These are phyloP conservation scores for Aspergillus chevalieri DNA, from an alignment of 2,329 filamentous ascomycete genomes.

Conservation along the genomic window DNA sequence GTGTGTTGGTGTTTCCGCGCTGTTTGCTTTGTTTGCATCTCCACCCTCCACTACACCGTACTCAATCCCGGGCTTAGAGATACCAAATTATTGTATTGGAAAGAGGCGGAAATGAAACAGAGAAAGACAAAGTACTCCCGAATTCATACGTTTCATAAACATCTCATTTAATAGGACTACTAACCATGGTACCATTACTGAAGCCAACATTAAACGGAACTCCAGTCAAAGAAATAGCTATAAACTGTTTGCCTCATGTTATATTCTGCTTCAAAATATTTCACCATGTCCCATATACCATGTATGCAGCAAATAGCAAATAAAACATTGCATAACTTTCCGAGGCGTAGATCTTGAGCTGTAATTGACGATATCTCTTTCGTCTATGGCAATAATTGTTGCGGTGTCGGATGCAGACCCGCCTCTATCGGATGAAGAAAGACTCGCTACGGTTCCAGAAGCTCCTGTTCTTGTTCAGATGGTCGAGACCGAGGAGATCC, in stretches of 20 bases:
- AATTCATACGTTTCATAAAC: neutral
- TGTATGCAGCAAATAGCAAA: no score
- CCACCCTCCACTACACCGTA: neutral
- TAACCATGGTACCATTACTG: neutral
- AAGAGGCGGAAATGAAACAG: no score
- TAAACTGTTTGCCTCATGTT: no score
- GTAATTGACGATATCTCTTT: no score
- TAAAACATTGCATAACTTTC: no score
- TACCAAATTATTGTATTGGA: no score
- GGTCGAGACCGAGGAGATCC: slow-evolving; percentile 65
- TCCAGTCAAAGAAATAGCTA: neutral
- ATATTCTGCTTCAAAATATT: no score
- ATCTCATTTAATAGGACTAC: neutral
- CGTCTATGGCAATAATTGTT: neutral
- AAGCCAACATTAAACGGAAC: neutral
- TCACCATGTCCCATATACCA: no score
- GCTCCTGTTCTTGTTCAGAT: slow-evolving; percentile 55
- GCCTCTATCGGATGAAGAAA: slow-evolving; percentile 55
- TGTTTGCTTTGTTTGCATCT: slow-evolving; percentile 32
- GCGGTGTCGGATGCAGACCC: neutral
- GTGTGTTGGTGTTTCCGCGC: slow-evolving; percentile 13
- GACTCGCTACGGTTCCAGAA: slow-evolving; percentile 57
- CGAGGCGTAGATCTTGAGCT: no score
- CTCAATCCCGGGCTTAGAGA: neutral
- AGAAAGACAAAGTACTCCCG: no score